Base-by-base conservation (phyloP, 371 early-diverging fungal species). In the Mucor saturninus region DNA sequence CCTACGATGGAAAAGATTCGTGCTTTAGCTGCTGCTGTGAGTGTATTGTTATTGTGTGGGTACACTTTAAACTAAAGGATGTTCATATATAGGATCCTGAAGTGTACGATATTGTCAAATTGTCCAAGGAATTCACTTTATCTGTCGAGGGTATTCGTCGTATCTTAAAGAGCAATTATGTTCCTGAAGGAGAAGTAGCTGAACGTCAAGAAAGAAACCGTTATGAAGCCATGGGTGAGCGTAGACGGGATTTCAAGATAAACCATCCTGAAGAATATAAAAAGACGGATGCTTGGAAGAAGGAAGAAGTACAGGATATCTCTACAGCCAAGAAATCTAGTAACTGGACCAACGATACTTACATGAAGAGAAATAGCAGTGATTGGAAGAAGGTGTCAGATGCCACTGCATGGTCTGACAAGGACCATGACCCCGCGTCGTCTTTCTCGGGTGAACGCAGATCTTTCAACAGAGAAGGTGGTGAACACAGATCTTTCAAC, bases 141-240 rank as follows among this genome's bases (percentile, higher is more conserved):
- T 79, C 79, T 0, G 65, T 63, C 3, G 79, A 79, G 62, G 79
- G 72, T 11, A 62, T 79, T 28, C 57, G 63, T 10, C 69, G 79
- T 35, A 79, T 79, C 6, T 28, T 79, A 11, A 79, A 75, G 64
- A 75, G 76, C 14, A 78, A 69, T 6, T 78, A 68, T 31, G 53
- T 40, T 13, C 73, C 77, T 26, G 31, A 50, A 13, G 42, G 26
- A 13, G 64, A 71, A 35, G 63, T 54, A 2, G 72, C 68, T 14
- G 62, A 66, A 53, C 64, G 77, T 54, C 77, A 77, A 61, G 77
- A 77, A 56, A 56, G 50, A 13, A 77, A 77, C 26, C 64, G 77
- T 15, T 77, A 72, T 39, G 55, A 64, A 10, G 74, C 77, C 0
- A 77, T 77, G 77, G 74, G 74, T 15, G 59, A 69, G 37, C 61